Evolutionary conservation across 208 protist species (phyloP), one percentile per base, ranked within the genome.

Genomic region (Leishmania tropica): DNA sequence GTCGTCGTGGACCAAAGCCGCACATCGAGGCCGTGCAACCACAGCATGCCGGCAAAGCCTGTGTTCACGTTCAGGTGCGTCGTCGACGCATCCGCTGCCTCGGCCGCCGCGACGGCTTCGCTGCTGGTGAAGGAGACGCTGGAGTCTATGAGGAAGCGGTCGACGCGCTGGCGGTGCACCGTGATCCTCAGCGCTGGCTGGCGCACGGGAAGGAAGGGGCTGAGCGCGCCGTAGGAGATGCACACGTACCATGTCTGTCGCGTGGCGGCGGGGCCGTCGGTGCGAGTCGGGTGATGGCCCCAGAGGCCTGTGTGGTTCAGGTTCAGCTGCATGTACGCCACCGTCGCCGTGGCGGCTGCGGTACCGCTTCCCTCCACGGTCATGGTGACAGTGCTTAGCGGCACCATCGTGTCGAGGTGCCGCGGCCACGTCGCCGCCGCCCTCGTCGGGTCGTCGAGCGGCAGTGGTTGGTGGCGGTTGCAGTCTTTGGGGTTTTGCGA

Each of bases 301-400:
- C 90, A 95, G 83, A 93, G 87, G 4, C 92, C 92, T 37, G 92
- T 95, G 84, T 93, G 88, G 76, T 95, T 95, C 35, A 89, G 74
- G 68, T 92, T 90, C 51, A 95, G 80, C 81, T 91, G 87, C 54
- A 92, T 65, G 86, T 92, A 94, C 24, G 87, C 83, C 47, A 95
- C 67, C 51, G 58, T 77, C 40, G 68, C 31, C 45, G 65, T 77
- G 73, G 19, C 76, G n/a, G 7, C 42, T 4, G 8, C 45, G 48
- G 35, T 76, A 47, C 56, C 56, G 40, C 40, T 11, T 21, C 47
- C 31, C 56, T 58, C 76, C 45, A 85, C 80, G 56, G 70, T 68
- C 65, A 89, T 78, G 28, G 65, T 45, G 37, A 89, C 60, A 17
- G 82, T 80, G 81, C 92, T 95, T 76, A 95, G 80, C 37, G 92